Percentiles rank a stretch among this genome's conserved stretches.
phyloP scores from a whole-genome alignment of 2,329 filamentous ascomycete genomes.

The Penicillium vulpinum region DNA sequence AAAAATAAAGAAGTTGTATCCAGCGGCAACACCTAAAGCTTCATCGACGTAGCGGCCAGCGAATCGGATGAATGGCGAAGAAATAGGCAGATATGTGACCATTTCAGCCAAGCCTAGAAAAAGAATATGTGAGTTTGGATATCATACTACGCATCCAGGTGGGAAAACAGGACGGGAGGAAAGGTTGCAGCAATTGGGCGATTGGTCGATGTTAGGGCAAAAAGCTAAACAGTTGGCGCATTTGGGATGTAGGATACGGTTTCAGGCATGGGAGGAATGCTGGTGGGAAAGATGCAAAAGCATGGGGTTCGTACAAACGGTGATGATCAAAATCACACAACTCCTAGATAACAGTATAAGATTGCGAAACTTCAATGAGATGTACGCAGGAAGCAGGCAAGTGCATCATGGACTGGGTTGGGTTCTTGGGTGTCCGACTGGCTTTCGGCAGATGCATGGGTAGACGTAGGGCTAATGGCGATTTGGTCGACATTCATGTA shows the following conservation, averaged over 20 bases:
- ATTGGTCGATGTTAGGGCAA: neutral
- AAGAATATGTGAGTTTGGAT: slow-evolving; percentile 17
- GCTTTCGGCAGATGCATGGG: slow-evolving; percentile 2
- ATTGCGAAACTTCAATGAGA: slow-evolving; percentile 20
- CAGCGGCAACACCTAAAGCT: slow-evolving; percentile 49
- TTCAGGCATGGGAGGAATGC: neutral
- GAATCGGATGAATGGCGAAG: slow-evolving; percentile 49
- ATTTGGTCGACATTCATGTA: slow-evolving; percentile 2
- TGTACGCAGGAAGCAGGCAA: slow-evolving; percentile 1
- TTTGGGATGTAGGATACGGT: slow-evolving; percentile 4
- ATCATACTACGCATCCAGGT: slow-evolving; percentile 2
- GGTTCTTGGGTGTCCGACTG: slow-evolving; percentile 4
- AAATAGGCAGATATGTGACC: slow-evolving; percentile 52
- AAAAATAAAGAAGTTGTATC: slow-evolving; percentile 55
- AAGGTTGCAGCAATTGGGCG: neutral
- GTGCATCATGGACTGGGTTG: slow-evolving; percentile 3
- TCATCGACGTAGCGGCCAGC: slow-evolving; percentile 51
- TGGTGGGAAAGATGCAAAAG: slow-evolving; percentile 8
- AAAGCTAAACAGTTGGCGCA: neutral
- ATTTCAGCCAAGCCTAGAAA: slow-evolving; percentile 50
- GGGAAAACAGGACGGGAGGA: neutral
- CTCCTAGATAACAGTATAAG: slow-evolving; percentile 44
- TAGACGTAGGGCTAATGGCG: neutral
- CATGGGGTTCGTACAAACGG: slow-evolving; percentile 42
- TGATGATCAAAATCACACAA: slow-evolving; percentile 47